phyloP scores from a whole-genome alignment of 164 flowering plant genomes.

The Annona squamosa region DNA sequence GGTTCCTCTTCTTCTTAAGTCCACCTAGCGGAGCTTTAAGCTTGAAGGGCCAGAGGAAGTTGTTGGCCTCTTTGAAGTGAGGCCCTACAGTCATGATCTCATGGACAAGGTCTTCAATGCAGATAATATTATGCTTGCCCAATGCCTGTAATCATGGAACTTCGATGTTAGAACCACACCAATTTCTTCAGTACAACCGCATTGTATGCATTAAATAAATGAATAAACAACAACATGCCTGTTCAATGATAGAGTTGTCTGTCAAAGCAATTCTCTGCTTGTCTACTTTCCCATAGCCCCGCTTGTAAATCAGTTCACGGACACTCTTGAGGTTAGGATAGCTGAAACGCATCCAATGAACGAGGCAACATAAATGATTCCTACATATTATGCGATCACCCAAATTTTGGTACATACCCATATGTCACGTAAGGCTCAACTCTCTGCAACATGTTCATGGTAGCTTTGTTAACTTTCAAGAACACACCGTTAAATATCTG shows the following conservation, averaged over 20 bases:
- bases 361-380: not conserved
- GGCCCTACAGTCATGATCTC: constrained; percentile 58
- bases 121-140: constrained; percentile 42
- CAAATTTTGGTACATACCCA: constrained; percentile 27
- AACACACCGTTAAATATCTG: constrained; percentile 68
- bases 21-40: constrained; percentile 49
- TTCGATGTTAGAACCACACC: too few species aligned
- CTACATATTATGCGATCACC: not conserved
- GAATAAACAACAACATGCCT: constrained; percentile 17
- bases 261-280: constrained; percentile 46
- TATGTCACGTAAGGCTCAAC: constrained; percentile 63
- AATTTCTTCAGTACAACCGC: too few species aligned
- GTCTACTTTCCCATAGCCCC: constrained; percentile 47
- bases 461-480: constrained; percentile 62
- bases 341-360: constrained; percentile 13
- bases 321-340: constrained; percentile 61
- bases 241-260: constrained; percentile 43
- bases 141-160: constrained; percentile 23
- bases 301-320: constrained; percentile 47
- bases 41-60: constrained; percentile 56
- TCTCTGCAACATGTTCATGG: constrained; percentile 56
- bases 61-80: constrained; percentile 56
- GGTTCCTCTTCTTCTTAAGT: constrained; percentile 47
- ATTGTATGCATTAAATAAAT: too few species aligned
- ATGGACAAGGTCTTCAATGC: constrained; percentile 46